These are phyloP conservation scores for Maudiozyma serrabonitensis DNA, from an alignment of 805 yeast species.

Conservation along the genomic window DNA sequence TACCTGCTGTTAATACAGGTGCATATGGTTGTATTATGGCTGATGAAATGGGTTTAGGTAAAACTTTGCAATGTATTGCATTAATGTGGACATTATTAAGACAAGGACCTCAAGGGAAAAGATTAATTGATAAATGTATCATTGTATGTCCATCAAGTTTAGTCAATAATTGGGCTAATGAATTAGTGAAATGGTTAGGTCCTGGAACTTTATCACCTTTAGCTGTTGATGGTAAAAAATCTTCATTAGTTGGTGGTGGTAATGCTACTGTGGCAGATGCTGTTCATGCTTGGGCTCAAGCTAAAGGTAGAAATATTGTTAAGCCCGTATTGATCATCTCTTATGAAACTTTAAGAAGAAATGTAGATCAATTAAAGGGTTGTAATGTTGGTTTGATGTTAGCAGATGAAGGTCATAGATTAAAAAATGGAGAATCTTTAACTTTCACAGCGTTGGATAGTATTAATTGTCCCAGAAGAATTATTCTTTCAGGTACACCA, in stretches of 20 bases:
- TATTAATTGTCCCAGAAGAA: constrained; percentile 79
- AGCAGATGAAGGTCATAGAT: constrained; percentile 79
- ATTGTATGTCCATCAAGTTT: constrained; percentile 93
- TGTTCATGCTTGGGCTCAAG: constrained; percentile 75
- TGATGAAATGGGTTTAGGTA: constrained; percentile 93
- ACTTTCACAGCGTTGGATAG: constrained; percentile 82
- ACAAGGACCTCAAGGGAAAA: constrained; percentile 76
- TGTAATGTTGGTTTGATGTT: constrained; percentile 79
- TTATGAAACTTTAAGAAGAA: constrained; percentile 84
- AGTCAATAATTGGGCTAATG: constrained; percentile 96
- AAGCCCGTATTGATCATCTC: constrained; percentile 90
- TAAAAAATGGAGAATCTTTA: constrained; percentile 82
- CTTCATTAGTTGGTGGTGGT: constrained; percentile 39
- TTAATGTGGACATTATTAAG: constrained; percentile 84
- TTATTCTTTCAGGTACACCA: constrained; percentile 92
- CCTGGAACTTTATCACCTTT: constrained; percentile 80
- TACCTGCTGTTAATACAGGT: constrained; percentile 39
- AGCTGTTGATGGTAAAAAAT: constrained; percentile 82
- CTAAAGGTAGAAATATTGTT: constrained; percentile 78
- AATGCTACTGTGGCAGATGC: constrained; percentile 53
- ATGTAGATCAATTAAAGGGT: constrained; percentile 62
- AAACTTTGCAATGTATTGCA: constrained; percentile 81
- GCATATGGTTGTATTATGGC: constrained; percentile 98
- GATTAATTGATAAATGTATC: constrained; percentile 79
- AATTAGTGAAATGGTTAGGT: constrained; percentile 89